Percentiles rank a stretch among this genome's conserved stretches.
These are phyloP conservation scores for Teratosphaeria destructans DNA, from an alignment of 2,329 filamentous ascomycete species.

Conservation along the genomic window DNA sequence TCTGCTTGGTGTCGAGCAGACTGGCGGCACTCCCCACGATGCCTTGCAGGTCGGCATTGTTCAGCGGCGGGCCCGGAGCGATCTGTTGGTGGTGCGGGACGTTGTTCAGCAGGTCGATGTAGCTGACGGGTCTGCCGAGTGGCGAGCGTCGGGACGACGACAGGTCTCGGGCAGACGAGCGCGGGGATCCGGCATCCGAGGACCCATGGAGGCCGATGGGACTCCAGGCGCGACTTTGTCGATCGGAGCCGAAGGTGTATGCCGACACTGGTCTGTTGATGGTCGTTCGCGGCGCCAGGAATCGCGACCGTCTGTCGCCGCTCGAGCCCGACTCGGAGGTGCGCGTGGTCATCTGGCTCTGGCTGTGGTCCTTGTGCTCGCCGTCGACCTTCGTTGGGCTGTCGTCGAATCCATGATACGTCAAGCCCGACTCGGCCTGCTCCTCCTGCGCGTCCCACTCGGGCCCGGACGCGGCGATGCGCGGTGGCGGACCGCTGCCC, in stretches of 20 bases:
- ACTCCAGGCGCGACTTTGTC: constrained; percentile 51
- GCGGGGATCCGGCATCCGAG: constrained; percentile 25
- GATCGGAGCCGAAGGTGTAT: constrained; percentile 65
- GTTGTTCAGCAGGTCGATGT: constrained; percentile 50
- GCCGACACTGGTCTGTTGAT: constrained; percentile 56
- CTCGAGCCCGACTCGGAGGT: constrained; percentile 22
- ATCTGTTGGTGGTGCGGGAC: constrained; percentile 71
- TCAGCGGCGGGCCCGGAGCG: constrained; percentile 51
- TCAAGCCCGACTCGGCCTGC: constrained; percentile 34
- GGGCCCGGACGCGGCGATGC: constrained; percentile 15
- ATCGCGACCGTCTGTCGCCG: constrained; percentile 14
- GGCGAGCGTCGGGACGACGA: constrained; percentile 46
- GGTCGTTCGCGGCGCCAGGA: constrained; percentile 35
- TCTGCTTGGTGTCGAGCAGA: constrained; percentile 81
- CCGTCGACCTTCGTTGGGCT: constrained; percentile 13
- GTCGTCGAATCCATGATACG: constrained; percentile 40
- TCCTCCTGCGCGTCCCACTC: constrained; percentile 15
- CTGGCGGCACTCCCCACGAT: constrained; percentile 84
- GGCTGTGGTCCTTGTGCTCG: constrained; percentile 16
- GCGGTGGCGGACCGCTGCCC: constrained; percentile 1
- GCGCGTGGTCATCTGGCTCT: constrained; percentile 21
- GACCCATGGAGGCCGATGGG: constrained; percentile 34
- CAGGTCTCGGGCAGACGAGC: constrained; percentile 35
- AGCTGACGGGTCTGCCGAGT: constrained; percentile 48
- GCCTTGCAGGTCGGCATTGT: constrained; percentile 70